Evolutionary conservation across 2,329 filamentous ascomycete genomes (phyloP), one percentile per base, ranked within the genome.

Genomic region (Stagonosporopsis cucurbitacearum): DNA sequence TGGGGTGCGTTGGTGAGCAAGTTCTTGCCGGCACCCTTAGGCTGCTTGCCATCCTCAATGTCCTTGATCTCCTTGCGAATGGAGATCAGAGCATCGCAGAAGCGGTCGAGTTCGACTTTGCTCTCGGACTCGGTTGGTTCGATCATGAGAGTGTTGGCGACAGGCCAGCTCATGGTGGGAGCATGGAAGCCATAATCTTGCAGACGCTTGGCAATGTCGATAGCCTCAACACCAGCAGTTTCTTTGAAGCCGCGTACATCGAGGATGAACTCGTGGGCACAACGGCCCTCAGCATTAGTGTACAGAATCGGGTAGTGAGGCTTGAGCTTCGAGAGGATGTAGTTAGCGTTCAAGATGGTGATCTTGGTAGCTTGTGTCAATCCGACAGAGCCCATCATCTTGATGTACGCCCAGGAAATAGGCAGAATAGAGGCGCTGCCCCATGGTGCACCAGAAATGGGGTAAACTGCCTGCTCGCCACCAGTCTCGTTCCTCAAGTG

Each of bases 101-200:
- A 97, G 20, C 94, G 88, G 76, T 97, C 94, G 2, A 98, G 85
- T 81, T 98, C 94, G 60, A 89, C 89, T 75, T 95, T 93, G 77
- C 86, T 91, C 81, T 98, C 94, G 13, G 89, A 93, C 79, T 97
- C 94, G 0, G 94, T 98, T 2, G 94, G 94, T 80, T 98, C 94
- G 64, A 98, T 96, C 94, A 98, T 98, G 40, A 98, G 86, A 0
- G 94, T 97, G 78, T 96, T 96, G 48, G 91, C 85, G 2, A 98
- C 92, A 1, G 94, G 94, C 91, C 91, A 97, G 74, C 88, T 92
- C 94, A 98, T 97, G 49, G 94, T 98, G 0, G 94, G 94, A 1
- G 93, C 91, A 77, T 98, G 94, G 85, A 98, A 98, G 37, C 94
- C 94, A 74, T 96, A 98, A 74, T 98, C 94, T 78, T 97, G 93